These are phyloP conservation scores for Paecilomyces variotii DNA, from an alignment of 2,329 filamentous ascomycete species.

Conservation along the genomic window DNA sequence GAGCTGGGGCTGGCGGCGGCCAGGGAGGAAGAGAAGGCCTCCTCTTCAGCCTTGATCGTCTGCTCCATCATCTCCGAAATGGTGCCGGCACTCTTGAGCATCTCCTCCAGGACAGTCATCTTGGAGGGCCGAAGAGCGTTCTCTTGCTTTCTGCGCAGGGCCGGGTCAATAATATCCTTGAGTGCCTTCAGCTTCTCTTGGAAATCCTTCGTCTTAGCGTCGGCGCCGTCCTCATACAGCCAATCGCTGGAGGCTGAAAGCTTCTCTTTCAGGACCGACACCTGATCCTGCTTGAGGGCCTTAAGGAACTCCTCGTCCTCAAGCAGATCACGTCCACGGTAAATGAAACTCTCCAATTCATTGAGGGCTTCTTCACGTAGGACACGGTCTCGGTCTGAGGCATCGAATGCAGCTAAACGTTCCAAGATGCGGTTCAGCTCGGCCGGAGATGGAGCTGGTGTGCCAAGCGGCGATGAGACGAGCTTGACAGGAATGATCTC, in stretches of 20 bases:
- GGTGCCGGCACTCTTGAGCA: constrained; percentile 63
- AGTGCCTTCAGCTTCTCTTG: constrained; percentile 69
- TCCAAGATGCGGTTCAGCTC: constrained; percentile 51
- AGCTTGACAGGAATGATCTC: constrained; percentile 47
- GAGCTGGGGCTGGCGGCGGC: constrained; percentile 38
- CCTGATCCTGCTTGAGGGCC: constrained; percentile 61
- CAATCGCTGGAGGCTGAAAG: constrained; percentile 70
- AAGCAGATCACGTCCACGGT: constrained; percentile 75
- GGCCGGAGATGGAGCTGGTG: constrained; percentile 25
- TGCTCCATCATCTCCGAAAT: constrained; percentile 62
- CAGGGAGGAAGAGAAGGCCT: constrained; percentile 48
- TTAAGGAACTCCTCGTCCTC: constrained; percentile 67
- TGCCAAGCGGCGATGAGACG: constrained; percentile 39
- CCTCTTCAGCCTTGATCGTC: constrained; percentile 64
- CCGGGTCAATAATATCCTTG: constrained; percentile 67
- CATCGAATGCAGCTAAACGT: constrained; percentile 74
- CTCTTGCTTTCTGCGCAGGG: constrained; percentile 69
- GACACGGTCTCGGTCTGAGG: constrained; percentile 69
- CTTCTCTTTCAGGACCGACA: constrained; percentile 58
- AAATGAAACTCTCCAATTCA: constrained; percentile 87
- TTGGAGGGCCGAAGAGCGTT: constrained; percentile 61
- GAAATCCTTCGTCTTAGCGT: constrained; percentile 67
- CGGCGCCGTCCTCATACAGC: constrained; percentile 78
- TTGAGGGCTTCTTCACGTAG: constrained; percentile 82
- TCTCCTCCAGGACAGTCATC: constrained; percentile 58